Evolutionary conservation across 805 yeast species (phyloP), one percentile per base, ranked within the genome.

Genomic region (Barnettozyma salicaria): DNA sequence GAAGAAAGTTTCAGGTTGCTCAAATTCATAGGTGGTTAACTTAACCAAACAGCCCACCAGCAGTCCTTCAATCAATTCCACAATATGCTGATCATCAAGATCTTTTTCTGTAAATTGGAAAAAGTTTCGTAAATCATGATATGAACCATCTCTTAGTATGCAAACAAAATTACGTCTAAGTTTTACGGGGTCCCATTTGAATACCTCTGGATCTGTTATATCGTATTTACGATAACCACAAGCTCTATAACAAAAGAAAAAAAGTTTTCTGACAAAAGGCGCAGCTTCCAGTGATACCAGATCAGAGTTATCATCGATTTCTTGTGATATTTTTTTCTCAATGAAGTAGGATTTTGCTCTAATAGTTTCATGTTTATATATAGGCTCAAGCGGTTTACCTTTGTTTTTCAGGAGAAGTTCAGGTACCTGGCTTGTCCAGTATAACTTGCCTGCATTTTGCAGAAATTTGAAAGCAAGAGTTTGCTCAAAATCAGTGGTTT

Each of bases 281-380:
- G 36, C 28, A 32, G 43, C 18, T 38, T 41, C 22, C 36, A 37
- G 9, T 21, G 44, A 10, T 19, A 36, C 11, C 23, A 36, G 11
- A 17, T 5, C 2, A 18, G 37, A 9, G n/a, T 30, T 21, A n/a
- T n/a, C n/a, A 11, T 30, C 27, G 7, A 17, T 10, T 6, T 30
- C 34, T 18, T 30, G 29, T 2, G 42, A 37, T 2, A n/a, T 31
- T 16, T 14, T 12, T 5, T n/a, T n/a, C n/a, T 23, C 30, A 3
- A 6, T n/a, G 1, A 7, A 6, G 6, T 41, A 25, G 3, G 55
- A 49, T 19, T 43, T 50, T 1, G 55, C 44, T 9, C 39, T 24
- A 1, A 28, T 35, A 8, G 36, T 18, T 23, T 53, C 58, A 37
- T 48, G 39, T 11, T 33, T 17, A 27, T 42, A 50, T 1, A 53